Base-by-base conservation (phyloP, 331 rosid genomes). In the Pyracantha coccinea region DNA sequence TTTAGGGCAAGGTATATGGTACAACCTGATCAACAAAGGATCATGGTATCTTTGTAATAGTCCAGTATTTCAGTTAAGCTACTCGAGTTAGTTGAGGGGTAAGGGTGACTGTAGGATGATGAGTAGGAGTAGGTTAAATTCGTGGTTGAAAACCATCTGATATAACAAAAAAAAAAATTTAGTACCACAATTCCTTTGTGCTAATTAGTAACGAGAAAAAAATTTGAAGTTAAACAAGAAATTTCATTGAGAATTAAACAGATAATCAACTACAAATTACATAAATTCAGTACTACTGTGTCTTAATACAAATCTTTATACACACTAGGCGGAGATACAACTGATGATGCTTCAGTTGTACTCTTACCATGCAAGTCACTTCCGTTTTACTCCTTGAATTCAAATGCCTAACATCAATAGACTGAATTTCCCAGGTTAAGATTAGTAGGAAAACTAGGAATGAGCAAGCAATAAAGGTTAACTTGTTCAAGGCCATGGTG, bases 401-500 rank as follows among this genome's bases (percentile, higher is more conserved):
- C 60, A 85, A 68, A 20, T 54, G 24, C 68, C 87, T 72, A 25
- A 81, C 84, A 44, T 85, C 66, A 29, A 71, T 8, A 4, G n/a
- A 23, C 13, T 19, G 59, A 63, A 79, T 75, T 5, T 68, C 74
- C 20, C 62, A 78, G 68, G 77, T 52, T 13, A 87, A 25, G 62
- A 89, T 25, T 1, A 77, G 77, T 24, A 88, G 23, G 23, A 83
- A 53, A 81, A 86, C 8, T 17, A 52, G 57, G 32, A 79, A 25
- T 28, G 74, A 19, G 23, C 44, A 52, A 63, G 41, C 8, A 9
- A 38, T n/a, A 74, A 76, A 19, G 60, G 69, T 13, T 61, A 45
- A 23, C 75, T 79, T 82, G 72, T 76, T 84, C 77, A 73, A 75
- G 25, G 89, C 84, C 93, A 92, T 80, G 14, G 19, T 27, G 14